These are phyloP conservation scores for Rhododendron vialii DNA, from an alignment of 148 eudicot species.

Conservation along the genomic window DNA sequence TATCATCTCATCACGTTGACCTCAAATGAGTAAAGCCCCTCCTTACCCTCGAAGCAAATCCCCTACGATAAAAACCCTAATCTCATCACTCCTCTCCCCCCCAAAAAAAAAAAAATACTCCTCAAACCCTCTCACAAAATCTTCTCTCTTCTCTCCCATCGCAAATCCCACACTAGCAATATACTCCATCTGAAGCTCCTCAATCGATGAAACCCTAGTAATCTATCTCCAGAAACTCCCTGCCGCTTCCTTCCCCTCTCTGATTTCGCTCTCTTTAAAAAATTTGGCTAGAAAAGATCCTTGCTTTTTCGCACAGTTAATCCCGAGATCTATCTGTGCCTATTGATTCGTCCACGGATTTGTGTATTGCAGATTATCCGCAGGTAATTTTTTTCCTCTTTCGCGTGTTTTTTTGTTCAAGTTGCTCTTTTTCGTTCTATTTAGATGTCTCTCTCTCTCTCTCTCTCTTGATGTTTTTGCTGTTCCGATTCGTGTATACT, in stretches of 20 bases:
- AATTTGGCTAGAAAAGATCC: neutral
- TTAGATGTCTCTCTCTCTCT: neutral
- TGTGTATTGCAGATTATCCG: neutral
- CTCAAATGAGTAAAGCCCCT: neutral
- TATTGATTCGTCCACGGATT: neutral
- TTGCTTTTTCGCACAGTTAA: neutral
- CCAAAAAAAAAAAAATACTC: neutral
- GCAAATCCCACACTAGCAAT: neutral
- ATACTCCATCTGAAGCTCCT: neutral
- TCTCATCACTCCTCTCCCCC: neutral
- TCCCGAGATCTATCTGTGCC: neutral
- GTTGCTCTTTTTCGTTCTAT: neutral
- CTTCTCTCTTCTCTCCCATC: neutral
- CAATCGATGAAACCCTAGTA: neutral
- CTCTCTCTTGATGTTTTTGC: neutral
- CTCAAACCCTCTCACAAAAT: neutral
- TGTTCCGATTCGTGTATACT: neutral
- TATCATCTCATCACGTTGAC: neutral
- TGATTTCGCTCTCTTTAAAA: neutral
- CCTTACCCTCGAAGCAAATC: neutral
- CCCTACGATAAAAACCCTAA: neutral
- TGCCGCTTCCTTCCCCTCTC: neutral
- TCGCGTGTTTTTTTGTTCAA: neutral
- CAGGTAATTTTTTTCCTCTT: neutral
- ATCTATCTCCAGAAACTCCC: neutral